Evolutionary conservation across 2,329 filamentous ascomycete genomes (phyloP).

Genomic region (Botrytis porri): DNA sequence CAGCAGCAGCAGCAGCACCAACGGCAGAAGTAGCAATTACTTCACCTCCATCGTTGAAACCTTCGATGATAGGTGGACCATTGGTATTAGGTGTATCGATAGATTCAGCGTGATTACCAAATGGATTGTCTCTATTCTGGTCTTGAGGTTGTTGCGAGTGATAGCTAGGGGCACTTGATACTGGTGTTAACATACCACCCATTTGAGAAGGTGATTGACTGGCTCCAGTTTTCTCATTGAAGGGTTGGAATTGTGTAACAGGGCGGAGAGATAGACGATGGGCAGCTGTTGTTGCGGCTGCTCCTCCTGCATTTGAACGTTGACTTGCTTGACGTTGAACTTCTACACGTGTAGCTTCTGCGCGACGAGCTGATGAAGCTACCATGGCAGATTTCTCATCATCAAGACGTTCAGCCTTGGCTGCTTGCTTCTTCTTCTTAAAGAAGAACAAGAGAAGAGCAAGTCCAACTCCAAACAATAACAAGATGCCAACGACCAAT

Average conservation of each 20-base stretch:
- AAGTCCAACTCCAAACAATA: constrained; percentile 63
- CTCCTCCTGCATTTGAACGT: constrained; percentile 27
- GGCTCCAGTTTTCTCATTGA: constrained; percentile 41
- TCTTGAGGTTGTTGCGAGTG: constrained; percentile 36
- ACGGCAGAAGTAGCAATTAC: constrained; percentile 38
- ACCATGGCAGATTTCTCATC: constrained; percentile 56
- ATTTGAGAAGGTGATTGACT: not conserved
- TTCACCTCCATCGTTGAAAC: constrained; percentile 41
- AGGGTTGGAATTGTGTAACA: constrained; percentile 77
- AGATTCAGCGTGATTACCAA: constrained; percentile 59
- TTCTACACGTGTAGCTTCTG: constrained; percentile 34
- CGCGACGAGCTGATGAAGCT: constrained; percentile 20
- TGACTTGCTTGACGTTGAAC: constrained; percentile 10
- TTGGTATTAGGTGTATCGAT: constrained; percentile 43
- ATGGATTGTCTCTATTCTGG: constrained; percentile 65
- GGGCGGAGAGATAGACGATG: constrained; percentile 83
- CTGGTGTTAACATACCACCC: not conserved
- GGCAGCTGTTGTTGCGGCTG: constrained; percentile 51
- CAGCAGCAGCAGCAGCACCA: constrained; percentile 25
- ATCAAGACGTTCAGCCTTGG: constrained; percentile 50
- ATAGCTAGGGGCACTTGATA: not conserved
- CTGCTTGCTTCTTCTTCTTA: constrained; percentile 66
- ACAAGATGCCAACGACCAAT: constrained; percentile 76
- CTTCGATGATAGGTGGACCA: constrained; percentile 43
- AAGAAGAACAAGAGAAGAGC: constrained; percentile 70